These are phyloP conservation scores for Hirsutella minnesotensis DNA, from an alignment of 2,329 filamentous ascomycete genomes.

Conservation along the genomic window DNA sequence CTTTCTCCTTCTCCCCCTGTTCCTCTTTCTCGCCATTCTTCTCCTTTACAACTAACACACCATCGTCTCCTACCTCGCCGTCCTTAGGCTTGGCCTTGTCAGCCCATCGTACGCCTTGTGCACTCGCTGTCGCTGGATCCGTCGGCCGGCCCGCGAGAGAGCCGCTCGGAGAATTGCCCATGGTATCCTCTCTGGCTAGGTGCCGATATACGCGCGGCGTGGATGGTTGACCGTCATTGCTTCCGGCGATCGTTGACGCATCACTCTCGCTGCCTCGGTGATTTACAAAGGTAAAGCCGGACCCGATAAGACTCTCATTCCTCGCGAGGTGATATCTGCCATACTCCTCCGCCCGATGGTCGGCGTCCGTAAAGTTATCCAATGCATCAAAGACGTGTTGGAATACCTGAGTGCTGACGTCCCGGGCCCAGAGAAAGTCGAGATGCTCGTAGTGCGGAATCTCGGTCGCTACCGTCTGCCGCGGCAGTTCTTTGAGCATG, in stretches of 20 bases:
- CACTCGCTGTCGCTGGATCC: neutral
- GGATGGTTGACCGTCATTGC: constrained; percentile 1
- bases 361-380: constrained; percentile 52
- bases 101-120: neutral
- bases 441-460: constrained; percentile 93
- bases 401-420: constrained; percentile 76
- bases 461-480: constrained; percentile 73
- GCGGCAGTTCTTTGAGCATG: constrained; percentile 81
- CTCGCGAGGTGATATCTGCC: constrained; percentile 42
- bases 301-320: constrained; percentile 35
- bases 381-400: constrained; percentile 85
- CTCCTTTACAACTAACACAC: neutral
- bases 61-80: neutral
- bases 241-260: constrained; percentile 16
- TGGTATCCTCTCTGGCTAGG: constrained; percentile 14
- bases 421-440: constrained; percentile 87
- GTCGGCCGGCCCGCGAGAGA: neutral
- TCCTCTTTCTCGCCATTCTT: neutral
- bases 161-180: neutral
- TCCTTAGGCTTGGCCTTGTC: neutral
- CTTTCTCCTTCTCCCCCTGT: neutral
- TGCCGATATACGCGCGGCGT: constrained; percentile 11
- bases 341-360: constrained; percentile 49
- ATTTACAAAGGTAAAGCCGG: constrained; percentile 13
- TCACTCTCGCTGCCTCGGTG: constrained; percentile 24